Evolutionary conservation across 2,329 filamentous ascomycete genomes (phyloP).

Genomic region (Diaporthe aspalathi): DNA sequence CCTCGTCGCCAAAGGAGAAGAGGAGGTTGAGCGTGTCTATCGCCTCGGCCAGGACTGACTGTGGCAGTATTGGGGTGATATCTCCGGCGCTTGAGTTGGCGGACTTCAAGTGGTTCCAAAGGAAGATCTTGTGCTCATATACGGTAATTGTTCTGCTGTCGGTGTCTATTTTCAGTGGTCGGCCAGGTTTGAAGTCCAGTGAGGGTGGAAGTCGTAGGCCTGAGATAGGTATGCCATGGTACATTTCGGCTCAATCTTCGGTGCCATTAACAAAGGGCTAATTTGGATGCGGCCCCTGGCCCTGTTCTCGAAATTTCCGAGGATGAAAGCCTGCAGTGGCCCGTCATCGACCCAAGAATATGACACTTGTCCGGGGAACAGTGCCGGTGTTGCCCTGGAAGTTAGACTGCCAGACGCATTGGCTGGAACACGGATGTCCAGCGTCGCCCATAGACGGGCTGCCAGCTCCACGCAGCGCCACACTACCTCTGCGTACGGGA

Average conservation of each 20-base stretch:
- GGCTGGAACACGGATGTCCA: not conserved
- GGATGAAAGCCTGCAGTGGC: not conserved
- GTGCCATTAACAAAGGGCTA: not conserved
- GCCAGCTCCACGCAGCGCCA: not conserved
- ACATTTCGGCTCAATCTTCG: not conserved
- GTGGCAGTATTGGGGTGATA: not conserved
- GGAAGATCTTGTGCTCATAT: constrained; percentile 43
- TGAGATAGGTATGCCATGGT: constrained; percentile 13
- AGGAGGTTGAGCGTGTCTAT: constrained; percentile 43
- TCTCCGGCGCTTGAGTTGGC: not conserved
- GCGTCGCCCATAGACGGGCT: not conserved
- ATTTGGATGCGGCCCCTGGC: not conserved
- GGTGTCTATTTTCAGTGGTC: constrained; percentile 42
- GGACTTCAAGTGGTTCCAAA: constrained; percentile 38
- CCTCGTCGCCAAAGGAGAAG: constrained; percentile 40
- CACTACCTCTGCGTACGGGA: not conserved
- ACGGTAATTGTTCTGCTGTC: constrained; percentile 40
- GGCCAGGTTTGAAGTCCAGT: constrained; percentile 42
- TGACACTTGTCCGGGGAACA: not conserved
- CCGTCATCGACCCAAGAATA: not conserved
- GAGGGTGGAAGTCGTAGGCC: constrained; percentile 37
- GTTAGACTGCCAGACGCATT: not conserved
- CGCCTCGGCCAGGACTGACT: constrained; percentile 40
- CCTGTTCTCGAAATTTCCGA: not conserved
- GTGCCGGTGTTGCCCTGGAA: not conserved